A percentile compares a stretch with the other conserved stretches of the same genome.
These are phyloP conservation scores for Passiflora organensis DNA, from an alignment of 345 rosid species.

Conservation along the genomic window DNA sequence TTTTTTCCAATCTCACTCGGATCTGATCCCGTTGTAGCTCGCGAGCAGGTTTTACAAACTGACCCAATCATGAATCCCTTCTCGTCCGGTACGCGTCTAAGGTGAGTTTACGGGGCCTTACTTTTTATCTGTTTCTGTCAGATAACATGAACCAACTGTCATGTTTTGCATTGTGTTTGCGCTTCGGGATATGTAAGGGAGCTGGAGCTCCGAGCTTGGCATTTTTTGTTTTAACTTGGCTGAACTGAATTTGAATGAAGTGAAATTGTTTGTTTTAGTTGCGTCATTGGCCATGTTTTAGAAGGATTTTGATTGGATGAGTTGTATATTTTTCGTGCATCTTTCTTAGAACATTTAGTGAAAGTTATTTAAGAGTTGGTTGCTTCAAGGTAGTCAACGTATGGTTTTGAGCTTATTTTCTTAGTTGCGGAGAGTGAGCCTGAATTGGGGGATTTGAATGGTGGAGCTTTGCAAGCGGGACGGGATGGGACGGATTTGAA, in stretches of 20 bases:
- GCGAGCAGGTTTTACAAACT: constrained; percentile 20
- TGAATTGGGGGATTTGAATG: too few relatives aligned
- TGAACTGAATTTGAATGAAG: not conserved
- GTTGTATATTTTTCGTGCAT: constrained; percentile 2
- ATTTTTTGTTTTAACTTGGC: not conserved
- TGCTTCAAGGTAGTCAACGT: not conserved
- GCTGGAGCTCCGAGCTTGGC: too few relatives aligned
- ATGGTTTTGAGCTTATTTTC: constrained; percentile 2
- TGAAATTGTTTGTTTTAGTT: not conserved
- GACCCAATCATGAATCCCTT: constrained; percentile 92
- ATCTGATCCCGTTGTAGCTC: constrained; percentile 20
- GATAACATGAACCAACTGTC: not conserved
- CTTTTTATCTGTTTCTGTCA: not conserved
- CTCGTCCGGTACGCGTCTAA: constrained; percentile 93
- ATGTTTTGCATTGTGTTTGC: too few relatives aligned
- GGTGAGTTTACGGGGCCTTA: constrained; percentile 40
- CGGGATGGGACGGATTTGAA: too few relatives aligned
- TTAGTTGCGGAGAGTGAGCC: constrained; percentile 4
- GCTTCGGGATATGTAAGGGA: not conserved
- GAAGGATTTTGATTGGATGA: not conserved
- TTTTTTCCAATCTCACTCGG: constrained; percentile 23
- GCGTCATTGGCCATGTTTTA: too few relatives aligned
- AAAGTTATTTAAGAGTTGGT: constrained; percentile 1
- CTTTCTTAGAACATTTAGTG: too few relatives aligned
- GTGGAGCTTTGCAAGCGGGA: too few relatives aligned